Evolutionary conservation across 1,139 yeast species (phyloP).

Genomic region (Saccharomyces hybrid): DNA sequence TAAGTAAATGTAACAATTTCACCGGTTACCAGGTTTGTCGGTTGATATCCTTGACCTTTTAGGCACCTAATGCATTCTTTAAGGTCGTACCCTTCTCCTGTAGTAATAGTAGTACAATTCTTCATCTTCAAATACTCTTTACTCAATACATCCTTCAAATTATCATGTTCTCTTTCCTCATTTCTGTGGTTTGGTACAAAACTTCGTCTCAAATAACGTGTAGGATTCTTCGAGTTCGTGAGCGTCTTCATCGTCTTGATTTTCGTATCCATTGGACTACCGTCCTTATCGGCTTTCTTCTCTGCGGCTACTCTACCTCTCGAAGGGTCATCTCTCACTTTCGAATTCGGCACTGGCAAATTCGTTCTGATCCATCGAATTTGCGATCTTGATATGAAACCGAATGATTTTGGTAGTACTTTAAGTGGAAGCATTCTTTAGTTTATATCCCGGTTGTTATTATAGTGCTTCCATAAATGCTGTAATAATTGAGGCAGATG

Average conservation of each 20-base stretch:
- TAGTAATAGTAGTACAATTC: conserved; percentile 58
- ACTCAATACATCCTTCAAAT: not conserved
- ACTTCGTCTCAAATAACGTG: conserved; percentile 5
- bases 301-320: not conserved
- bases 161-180: not conserved
- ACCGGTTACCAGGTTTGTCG: conserved; percentile 47
- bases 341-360: not conserved
- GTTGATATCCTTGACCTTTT: conserved; percentile 24
- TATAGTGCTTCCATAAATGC: not conserved
- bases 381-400: not conserved
- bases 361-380: not conserved
- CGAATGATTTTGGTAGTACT: not conserved
- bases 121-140: conserved; percentile 10
- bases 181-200: conserved; percentile 2
- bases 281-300: not conserved
- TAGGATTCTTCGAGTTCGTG: conserved; percentile 3
- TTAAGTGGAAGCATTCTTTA: conserved; percentile 1
- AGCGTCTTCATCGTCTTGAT: conserved; percentile 3
- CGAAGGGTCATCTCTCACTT: not conserved
- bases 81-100: conserved; percentile 62
- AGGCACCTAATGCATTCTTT: conserved; percentile 35
- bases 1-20: conserved; percentile 52
- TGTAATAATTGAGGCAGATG: not conserved
- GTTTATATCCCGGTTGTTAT: not conserved
- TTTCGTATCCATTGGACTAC: not conserved